Evolutionary conservation across 2,329 filamentous ascomycete species (phyloP), one percentile per base, ranked within the genome.

Genomic region (Annulohypoxylon truncatum): DNA sequence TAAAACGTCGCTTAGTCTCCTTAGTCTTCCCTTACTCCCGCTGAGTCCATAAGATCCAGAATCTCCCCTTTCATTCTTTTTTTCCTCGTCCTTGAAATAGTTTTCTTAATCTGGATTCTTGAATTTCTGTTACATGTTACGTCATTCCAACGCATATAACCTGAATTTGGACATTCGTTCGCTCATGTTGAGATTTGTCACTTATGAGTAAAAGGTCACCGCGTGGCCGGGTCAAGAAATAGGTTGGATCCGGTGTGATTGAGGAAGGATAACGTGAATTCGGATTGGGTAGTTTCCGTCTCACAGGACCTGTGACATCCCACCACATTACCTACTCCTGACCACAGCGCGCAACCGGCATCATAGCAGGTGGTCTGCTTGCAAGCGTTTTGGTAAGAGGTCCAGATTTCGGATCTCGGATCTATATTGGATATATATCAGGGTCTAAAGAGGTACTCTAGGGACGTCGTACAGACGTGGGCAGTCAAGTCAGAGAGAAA

Each of bases 251-350:
- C 46, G 50, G 54, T 65, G 58, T 44, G 44, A 40, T 68, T 55
- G 35, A 54, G 50, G 50, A 28, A 48, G 51, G 22, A 57, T 48
- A 54, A 48, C 31, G 40, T 48, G 42, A 24, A 18, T 58, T 55
- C 42, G 24, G 35, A 53, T 61, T 61, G 52, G 53, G 20, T 28
- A 4, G 10, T 18, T 24, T 13, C 59, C 26, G 61, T 65, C 33
- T 65, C 46, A 66, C 54, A 22, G 38, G 31, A 12, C 31, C 26
- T 26, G 62, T 68, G 58, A 66, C 53, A 60, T 63, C 54, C 60
- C 51, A 57, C 50, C 40, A 58, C 58, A 50, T 55, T 54, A 42
- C 28, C 18, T 46, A 20, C 48, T 59, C 38, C 57, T 31, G 40
- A 52, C n/a, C 31, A 62, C 29, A 57, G 28, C 56, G 29, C 52